Evolutionary conservation across 306 rosid genomes (phyloP), one percentile per base, ranked within the genome.

Genomic region (Rosa chinensis): DNA sequence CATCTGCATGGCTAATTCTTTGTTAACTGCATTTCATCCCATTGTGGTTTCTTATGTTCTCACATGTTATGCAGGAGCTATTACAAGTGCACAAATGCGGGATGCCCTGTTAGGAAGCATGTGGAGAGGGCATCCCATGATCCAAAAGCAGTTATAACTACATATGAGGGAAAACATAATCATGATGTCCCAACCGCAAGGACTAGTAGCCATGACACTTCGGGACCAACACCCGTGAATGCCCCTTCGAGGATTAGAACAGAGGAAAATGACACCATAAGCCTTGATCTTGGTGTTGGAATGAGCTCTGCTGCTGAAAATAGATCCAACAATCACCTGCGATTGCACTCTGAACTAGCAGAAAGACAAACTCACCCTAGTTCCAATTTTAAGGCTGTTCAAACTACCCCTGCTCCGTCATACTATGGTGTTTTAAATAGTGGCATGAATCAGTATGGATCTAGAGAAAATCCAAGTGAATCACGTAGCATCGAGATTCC

Each of bases 81-180:
- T 85, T 95, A 95, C 89, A 95, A 95, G 75, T 95, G 98, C 84
- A 95, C 99, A 80, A 93, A 93, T 76, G 88, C 89, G 1, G 96
- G 99, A 80, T 95, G 99, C 82, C 98, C 98, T 5, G 99, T 95
- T 48, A 83, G 99, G 71, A 95, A 95, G 78, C 99, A 95, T 61
- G 98, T 95, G 82, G 99, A 95, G 87, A 89, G 98, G 79, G 99
- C 99, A 78, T 93, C 98, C 13, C 98, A 95, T 80, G 97, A 95
- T 84, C 99, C 97, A 7, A 95, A 93, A 88, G 98, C 98, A 17
- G 99, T 95, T 50, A 95, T 95, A 79, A 95, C 99, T 32, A 93
- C 99, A 42, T 95, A 95, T 0, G 99, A 95, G 73, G 99, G 98
- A 50, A 93, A 95, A 52, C 99, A 93, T 85, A 95, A 95, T 74